Percentiles rank a stretch among this genome's conserved stretches.
Conservation (phyloP, 495 filamentous ascomycete genomes). For the Aspergillus sclerotiicarbonarius region DNA sequence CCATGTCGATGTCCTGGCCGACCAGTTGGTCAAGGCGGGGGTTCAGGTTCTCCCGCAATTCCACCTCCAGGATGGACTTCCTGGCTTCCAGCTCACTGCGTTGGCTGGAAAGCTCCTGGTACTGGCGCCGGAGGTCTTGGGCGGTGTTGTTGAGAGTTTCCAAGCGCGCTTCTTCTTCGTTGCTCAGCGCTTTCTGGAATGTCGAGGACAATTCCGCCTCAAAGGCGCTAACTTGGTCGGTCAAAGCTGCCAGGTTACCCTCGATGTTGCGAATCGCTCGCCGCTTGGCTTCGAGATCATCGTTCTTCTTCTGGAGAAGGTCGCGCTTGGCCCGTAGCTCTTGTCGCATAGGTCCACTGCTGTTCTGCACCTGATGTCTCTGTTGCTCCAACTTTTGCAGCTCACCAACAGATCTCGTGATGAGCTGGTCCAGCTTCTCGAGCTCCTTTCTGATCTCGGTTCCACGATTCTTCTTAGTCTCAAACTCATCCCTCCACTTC, state of each 20-base stretch:
- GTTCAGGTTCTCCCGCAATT: slow-evolving; percentile 80
- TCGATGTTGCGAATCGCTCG: slow-evolving; percentile 71
- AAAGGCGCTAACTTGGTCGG: slow-evolving; percentile 68
- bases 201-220: slow-evolving; percentile 76
- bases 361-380: slow-evolving; percentile 72
- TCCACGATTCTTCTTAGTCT: slow-evolving; percentile 58
- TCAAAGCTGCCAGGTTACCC: slow-evolving; percentile 68
- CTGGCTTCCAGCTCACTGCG: slow-evolving; percentile 76
- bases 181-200: slow-evolving; percentile 87
- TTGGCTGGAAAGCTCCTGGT: slow-evolving; percentile 67
- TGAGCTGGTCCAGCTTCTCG: slow-evolving; percentile 77
- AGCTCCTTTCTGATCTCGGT: slow-evolving; percentile 62
- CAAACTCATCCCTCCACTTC: slow-evolving; percentile 71
- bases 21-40: slow-evolving; percentile 85
- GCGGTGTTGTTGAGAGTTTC: slow-evolving; percentile 66
- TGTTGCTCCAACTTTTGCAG: slow-evolving; percentile 81
- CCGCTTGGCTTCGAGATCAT: slow-evolving; percentile 70
- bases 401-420: slow-evolving; percentile 77
- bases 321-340: slow-evolving; percentile 69
- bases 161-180: slow-evolving; percentile 76
- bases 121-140: slow-evolving; percentile 69
- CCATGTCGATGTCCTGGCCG: slow-evolving; percentile 69
- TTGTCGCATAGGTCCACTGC: slow-evolving; percentile 73
- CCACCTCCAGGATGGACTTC: slow-evolving; percentile 78
- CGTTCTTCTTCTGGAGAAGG: slow-evolving; percentile 72